A percentile compares a stretch with the other conserved stretches of the same genome.
These are phyloP conservation scores for Suillus tomentosus DNA, from an alignment of 768 basidiomycete species.

Conservation along the genomic window DNA sequence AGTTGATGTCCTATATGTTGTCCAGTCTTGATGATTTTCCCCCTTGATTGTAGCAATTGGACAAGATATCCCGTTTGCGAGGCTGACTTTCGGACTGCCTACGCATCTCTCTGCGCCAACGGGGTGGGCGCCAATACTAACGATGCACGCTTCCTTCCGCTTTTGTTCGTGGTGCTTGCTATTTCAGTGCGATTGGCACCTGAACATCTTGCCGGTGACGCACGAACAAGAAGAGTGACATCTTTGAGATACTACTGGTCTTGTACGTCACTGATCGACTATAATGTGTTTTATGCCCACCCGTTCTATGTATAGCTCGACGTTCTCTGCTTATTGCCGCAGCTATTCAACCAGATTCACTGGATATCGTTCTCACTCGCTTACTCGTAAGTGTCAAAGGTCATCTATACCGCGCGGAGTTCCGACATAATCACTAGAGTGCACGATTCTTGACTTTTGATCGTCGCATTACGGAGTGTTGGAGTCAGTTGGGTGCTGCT, in stretches of 20 bases:
- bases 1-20: slow-evolving; percentile 26
- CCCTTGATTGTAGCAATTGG: slow-evolving; percentile 67
- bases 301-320: slow-evolving; percentile 54
- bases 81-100: slow-evolving; percentile 73
- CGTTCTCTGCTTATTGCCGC: slow-evolving; percentile 88
- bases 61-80: slow-evolving; percentile 92
- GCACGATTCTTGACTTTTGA: slow-evolving; percentile 74
- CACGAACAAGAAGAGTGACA: slow-evolving; percentile 70
- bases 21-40: slow-evolving; percentile 8
- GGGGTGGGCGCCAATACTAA: slow-evolving; percentile 66
- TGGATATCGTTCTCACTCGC: slow-evolving; percentile 92
- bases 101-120: slow-evolving; percentile 63
- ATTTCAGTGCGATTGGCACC: slow-evolving; percentile 86
- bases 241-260: slow-evolving; percentile 95
- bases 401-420: background rate
- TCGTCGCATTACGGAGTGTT: slow-evolving; percentile 90
- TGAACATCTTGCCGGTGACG: slow-evolving; percentile 80
- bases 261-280: slow-evolving; percentile 55
- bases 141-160: slow-evolving; percentile 82
- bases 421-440: slow-evolving; percentile 40
- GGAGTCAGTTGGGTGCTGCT: slow-evolving; percentile 93
- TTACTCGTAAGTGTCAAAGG: slow-evolving; percentile 53
- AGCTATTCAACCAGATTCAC: slow-evolving; percentile 89
- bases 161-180: slow-evolving; percentile 92
- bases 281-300: slow-evolving; percentile 23